Evolutionary conservation across 306 rosid genomes (phyloP).

Genomic region (Crotalaria pallida): DNA sequence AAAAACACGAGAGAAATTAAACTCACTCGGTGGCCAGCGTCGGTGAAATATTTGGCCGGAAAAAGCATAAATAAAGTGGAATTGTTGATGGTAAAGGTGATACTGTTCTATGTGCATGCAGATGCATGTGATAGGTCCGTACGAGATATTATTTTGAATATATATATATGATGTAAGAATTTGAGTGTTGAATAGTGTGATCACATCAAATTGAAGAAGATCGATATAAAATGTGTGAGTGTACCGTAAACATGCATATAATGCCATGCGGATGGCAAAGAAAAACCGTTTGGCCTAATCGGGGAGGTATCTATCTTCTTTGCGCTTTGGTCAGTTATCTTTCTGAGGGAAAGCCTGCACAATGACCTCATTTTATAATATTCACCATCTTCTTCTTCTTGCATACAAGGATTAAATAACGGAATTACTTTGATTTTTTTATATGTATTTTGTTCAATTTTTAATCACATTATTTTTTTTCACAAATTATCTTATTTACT

Average conservation of each 20-base stretch:
- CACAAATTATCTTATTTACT: too few species aligned
- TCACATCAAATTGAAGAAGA: not conserved
- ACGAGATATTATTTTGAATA: not conserved
- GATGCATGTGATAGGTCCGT: not conserved
- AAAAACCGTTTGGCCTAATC: constrained; percentile 16
- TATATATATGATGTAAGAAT: not conserved
- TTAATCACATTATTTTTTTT: too few species aligned
- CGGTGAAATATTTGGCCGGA: too few species aligned
- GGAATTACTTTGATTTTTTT: too few species aligned
- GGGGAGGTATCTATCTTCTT: not conserved
- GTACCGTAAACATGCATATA: constrained; percentile 4
- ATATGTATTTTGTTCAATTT: too few species aligned
- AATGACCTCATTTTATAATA: constrained; percentile 1
- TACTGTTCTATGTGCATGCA: not conserved
- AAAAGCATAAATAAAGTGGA: not conserved
- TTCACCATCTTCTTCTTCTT: too few species aligned
- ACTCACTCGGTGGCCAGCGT: too few species aligned
- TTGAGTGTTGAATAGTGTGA: not conserved
- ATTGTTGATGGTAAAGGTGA: not conserved
- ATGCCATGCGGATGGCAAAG: constrained; percentile 4
- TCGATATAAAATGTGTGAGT: not conserved
- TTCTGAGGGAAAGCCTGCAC: not conserved
- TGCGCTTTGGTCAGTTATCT: not conserved
- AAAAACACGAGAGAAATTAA: too few species aligned
- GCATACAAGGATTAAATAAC: too few species aligned